These are phyloP conservation scores for Cenchrus purpureus DNA, from an alignment of 176 grass and related monocot species.

Conservation along the genomic window DNA sequence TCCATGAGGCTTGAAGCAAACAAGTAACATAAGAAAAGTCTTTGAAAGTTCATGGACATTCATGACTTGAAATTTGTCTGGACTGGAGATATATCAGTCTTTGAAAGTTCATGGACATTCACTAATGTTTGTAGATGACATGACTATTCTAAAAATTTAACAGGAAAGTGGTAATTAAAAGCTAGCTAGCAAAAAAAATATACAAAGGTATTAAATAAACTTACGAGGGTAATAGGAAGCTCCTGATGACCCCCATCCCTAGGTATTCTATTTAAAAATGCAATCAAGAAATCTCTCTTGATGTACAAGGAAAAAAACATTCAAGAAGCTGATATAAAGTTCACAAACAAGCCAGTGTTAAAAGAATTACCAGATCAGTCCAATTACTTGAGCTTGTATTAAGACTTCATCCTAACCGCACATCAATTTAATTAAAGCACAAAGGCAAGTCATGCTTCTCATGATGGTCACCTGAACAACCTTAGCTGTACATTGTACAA, in stretches of 20 bases:
- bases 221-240: not conserved
- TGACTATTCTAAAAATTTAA: too few relatives aligned
- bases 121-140: too few relatives aligned
- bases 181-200: too few relatives aligned
- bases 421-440: too few relatives aligned
- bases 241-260: not conserved
- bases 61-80: too few relatives aligned
- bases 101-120: too few relatives aligned
- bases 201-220: too few relatives aligned
- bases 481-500: not conserved
- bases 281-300: not conserved
- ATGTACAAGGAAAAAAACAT: not conserved
- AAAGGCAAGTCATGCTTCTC: not conserved
- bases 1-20: too few relatives aligned
- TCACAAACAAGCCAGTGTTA: not conserved
- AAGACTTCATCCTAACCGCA: not conserved
- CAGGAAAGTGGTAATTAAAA: too few relatives aligned
- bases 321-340: not conserved
- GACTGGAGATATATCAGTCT: too few relatives aligned
- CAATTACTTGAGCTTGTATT: not conserved
- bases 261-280: not conserved
- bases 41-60: too few relatives aligned
- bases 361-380: slow-evolving; percentile 2
- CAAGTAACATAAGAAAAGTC: too few relatives aligned
- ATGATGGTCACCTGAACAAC: not conserved